These are phyloP conservation scores for Teratosphaeria gauchensis DNA, from an alignment of 2,329 filamentous ascomycete genomes.

Conservation along the genomic window DNA sequence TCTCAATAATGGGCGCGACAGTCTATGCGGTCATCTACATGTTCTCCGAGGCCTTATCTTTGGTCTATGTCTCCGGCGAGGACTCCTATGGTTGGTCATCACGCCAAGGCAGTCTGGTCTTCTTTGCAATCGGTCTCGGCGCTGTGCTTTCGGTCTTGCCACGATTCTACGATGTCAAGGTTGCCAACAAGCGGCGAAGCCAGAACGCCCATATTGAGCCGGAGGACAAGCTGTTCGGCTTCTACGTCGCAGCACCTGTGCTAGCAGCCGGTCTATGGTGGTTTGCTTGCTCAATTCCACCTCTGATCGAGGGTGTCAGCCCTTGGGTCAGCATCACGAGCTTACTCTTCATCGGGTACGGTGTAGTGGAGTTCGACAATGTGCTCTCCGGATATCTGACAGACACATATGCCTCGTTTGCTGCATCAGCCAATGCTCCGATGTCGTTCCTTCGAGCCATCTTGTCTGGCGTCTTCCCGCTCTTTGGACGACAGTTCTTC, in stretches of 20 bases:
- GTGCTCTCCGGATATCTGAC: constrained; percentile 35
- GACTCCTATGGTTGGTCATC: neutral
- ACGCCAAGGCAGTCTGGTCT: constrained; percentile 37
- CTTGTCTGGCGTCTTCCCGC: constrained; percentile 31
- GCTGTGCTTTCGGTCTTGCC: constrained; percentile 34
- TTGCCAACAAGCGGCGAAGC: constrained; percentile 20
- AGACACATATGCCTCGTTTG: constrained; percentile 36
- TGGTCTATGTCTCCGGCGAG: constrained; percentile 22
- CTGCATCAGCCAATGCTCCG: constrained; percentile 36
- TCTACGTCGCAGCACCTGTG: constrained; percentile 35
- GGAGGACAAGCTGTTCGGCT: constrained; percentile 42
- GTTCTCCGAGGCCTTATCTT: constrained; percentile 35
- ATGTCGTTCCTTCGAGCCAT: constrained; percentile 32
- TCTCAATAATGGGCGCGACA: constrained; percentile 10
- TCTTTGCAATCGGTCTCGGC: constrained; percentile 35
- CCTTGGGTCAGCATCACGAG: constrained; percentile 14
- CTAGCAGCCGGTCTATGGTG: constrained; percentile 37
- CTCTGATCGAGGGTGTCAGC: constrained; percentile 29
- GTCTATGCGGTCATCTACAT: constrained; percentile 41
- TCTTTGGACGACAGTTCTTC: constrained; percentile 35
- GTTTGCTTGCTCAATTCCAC: constrained; percentile 41
- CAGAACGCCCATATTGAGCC: constrained; percentile 22
- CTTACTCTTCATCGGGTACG: constrained; percentile 38
- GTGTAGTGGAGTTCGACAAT: constrained; percentile 38
- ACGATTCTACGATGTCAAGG: constrained; percentile 32